These are phyloP conservation scores for Lathyrus aphaca DNA, from an alignment of 306 rosid genomes.

Conservation along the genomic window DNA sequence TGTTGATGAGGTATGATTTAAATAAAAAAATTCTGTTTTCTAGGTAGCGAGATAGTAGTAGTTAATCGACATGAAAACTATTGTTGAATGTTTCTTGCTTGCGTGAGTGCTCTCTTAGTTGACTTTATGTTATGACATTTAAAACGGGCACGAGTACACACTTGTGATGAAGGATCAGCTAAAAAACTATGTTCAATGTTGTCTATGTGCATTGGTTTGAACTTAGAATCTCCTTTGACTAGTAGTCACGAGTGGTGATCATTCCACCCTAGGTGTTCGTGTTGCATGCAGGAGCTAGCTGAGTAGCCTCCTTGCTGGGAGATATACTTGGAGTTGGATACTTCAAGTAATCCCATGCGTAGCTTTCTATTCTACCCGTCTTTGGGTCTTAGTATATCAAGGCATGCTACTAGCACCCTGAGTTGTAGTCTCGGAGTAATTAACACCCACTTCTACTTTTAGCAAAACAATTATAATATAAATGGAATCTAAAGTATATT, in stretches of 20 bases:
- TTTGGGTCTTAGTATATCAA: neutral
- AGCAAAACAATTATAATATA: conserved; percentile 4
- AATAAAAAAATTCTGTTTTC: conserved; percentile 26
- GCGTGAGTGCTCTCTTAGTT: conserved; percentile 17
- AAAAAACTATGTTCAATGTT: neutral
- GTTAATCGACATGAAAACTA: conserved; percentile 23
- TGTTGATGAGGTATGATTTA: conserved; percentile 78
- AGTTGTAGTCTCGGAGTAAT: conserved; percentile 4
- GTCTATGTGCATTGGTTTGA: conserved; percentile 1
- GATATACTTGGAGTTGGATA: conserved; percentile 19
- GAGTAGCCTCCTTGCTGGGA: conserved; percentile 18
- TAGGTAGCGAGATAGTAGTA: conserved; percentile 3
- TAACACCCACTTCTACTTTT: neutral
- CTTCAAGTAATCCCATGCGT: conserved; percentile 11
- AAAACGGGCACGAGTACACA: neutral
- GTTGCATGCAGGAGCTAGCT: conserved; percentile 3
- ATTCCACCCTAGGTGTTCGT: conserved; percentile 18
- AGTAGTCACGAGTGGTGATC: conserved; percentile 15
- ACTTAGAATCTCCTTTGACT: conserved; percentile 9
- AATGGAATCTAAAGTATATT: neutral
- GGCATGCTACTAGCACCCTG: conserved; percentile 8
- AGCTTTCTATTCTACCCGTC: conserved; percentile 3
- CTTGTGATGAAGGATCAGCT: conserved; percentile 5
- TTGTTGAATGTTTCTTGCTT: conserved; percentile 23
- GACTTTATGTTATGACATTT: conserved; percentile 30